These are phyloP conservation scores for Clonostachys rhizophaga DNA, from an alignment of 2,329 filamentous ascomycete species.

Conservation along the genomic window DNA sequence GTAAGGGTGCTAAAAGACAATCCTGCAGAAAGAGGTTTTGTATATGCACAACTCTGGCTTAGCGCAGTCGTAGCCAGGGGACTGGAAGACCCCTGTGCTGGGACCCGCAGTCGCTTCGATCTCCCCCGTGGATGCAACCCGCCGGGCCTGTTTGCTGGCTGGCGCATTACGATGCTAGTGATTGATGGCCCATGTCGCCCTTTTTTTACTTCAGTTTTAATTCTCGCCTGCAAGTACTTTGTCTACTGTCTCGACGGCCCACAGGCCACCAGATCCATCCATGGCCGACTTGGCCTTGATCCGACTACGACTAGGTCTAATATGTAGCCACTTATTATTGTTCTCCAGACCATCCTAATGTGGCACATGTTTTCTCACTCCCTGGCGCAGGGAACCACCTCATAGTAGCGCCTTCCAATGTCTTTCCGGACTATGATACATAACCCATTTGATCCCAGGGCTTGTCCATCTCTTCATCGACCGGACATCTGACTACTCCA, in stretches of 20 bases:
- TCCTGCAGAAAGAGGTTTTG: too few species aligned
- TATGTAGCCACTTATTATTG: too few species aligned
- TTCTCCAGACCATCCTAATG: too few species aligned
- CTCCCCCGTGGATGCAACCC: constrained; percentile 5
- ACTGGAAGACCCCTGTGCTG: too few species aligned
- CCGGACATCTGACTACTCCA: background rate
- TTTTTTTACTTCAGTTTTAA: background rate
- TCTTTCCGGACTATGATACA: background rate
- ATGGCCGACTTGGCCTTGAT: too few species aligned
- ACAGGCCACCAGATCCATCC: constrained; percentile 2
- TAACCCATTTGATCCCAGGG: constrained; percentile 1
- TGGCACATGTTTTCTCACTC: too few species aligned
- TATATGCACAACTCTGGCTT: too few species aligned
- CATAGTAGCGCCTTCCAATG: too few species aligned
- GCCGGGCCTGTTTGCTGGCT: background rate
- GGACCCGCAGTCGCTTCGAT: too few species aligned
- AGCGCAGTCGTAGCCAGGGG: too few species aligned
- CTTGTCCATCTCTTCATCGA: background rate
- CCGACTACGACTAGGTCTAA: too few species aligned
- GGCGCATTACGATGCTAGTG: constrained; percentile 2
- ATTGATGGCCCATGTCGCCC: background rate
- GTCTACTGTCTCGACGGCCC: constrained; percentile 1
- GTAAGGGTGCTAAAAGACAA: background rate
- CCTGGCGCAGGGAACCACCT: too few species aligned
- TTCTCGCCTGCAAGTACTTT: background rate